Base-by-base conservation (phyloP, 1,139 yeast species). In the Blastobotrys aristatus region DNA sequence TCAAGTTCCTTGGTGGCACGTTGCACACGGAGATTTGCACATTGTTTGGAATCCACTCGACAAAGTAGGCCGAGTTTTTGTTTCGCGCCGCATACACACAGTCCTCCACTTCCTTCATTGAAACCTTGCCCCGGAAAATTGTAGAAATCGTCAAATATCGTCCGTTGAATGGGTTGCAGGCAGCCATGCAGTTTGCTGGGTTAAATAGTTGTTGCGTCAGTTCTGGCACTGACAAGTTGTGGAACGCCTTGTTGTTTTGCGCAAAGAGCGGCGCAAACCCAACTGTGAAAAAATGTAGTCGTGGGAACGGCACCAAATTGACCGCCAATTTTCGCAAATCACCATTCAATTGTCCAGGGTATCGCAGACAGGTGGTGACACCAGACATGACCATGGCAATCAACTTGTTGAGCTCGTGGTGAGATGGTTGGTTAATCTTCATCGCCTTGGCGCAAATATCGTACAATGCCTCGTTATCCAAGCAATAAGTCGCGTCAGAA, bases 261-360 rank as follows among this genome's bases (percentile, higher is more conserved):
- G 74, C 62, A 44, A 70, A 64, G 47, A 71, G 60, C 13, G 75
- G 75, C 10, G 75, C 75, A 53, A 67, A 71, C 16, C 74, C 74
- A 24, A 68, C 73, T 43, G 73, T 70, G 62, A 72, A 72, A 62
- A 71, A 71, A 59, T 71, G 75, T 43, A 71, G 62, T 44, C 75
- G 69, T 43, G 74, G 73, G 66, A 71, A 71, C 14, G 75, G 75
- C 39, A 72, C 73, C 59, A 71, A 58, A 61, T 71, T 71, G 49
- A 71, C 75, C 4, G 75, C 75, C 50, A 71, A 60, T 58, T 71
- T 72, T 46, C 76, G 67, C 53, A 71, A 61, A 52, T 71, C 76
- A 39, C 74, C 71, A 60, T 71, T 71, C 43, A 71, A 66, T 59
- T 72, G 75, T 44, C 75, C 74, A 29, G 76, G 76, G 64, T 69